Percentiles rank a stretch among this genome's conserved stretches.
These are phyloP conservation scores for Tremellales sp. DNA, from an alignment of 1,284 basidiomycete species.

Conservation along the genomic window DNA sequence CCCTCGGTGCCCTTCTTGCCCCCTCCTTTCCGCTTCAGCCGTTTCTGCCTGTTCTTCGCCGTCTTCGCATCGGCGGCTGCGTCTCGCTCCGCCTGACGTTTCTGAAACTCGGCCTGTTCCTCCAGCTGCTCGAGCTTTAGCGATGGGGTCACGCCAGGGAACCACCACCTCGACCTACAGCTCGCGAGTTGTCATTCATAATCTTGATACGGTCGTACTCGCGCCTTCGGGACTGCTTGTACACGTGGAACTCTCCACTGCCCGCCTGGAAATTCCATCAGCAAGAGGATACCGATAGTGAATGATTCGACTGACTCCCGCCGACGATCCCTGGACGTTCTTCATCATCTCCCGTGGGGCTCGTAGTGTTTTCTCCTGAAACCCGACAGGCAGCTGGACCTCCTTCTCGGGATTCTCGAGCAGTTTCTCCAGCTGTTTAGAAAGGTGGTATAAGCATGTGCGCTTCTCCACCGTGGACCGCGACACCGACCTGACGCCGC, in stretches of 20 bases:
- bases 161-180: constrained; percentile 55
- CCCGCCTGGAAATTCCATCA: too few species aligned
- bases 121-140: constrained; percentile 55
- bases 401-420: constrained; percentile 81
- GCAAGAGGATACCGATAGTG: too few species aligned
- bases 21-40: constrained; percentile 81
- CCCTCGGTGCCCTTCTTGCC: constrained; percentile 47
- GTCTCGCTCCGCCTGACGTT: constrained; percentile 61
- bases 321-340: constrained; percentile 91
- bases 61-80: constrained; percentile 75
- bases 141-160: neutral
- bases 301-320: too few species aligned
- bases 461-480: neutral
- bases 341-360: constrained; percentile 93
- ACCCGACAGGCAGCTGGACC: constrained; percentile 64
- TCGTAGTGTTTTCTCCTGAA: constrained; percentile 62
- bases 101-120: constrained; percentile 62
- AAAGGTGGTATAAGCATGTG: neutral
- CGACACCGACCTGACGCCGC: constrained; percentile 10
- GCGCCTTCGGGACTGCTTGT: constrained; percentile 87
- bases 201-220: constrained; percentile 92
- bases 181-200: constrained; percentile 75
- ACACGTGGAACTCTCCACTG: constrained; percentile 96
- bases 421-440: constrained; percentile 68
- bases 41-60: constrained; percentile 83